These are phyloP conservation scores for Microsporum ferrugineum DNA, from an alignment of 2,329 filamentous ascomycete species.

Conservation along the genomic window DNA sequence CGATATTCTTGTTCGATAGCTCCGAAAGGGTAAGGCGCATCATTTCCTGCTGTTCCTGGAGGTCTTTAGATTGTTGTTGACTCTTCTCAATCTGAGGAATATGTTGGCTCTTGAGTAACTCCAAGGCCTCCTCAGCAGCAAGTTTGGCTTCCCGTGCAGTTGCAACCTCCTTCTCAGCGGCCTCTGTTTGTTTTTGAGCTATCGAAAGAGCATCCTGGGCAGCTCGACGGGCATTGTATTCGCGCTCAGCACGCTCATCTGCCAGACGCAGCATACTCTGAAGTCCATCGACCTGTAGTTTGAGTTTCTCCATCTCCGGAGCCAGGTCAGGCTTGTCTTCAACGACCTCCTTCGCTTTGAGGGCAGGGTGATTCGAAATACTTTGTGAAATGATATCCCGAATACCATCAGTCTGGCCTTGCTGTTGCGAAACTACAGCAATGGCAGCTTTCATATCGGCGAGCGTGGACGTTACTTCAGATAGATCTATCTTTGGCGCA, in stretches of 20 bases:
- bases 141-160: slow-evolving; percentile 41
- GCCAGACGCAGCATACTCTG: slow-evolving; percentile 56
- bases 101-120: slow-evolving; percentile 56
- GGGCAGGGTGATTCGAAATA: slow-evolving; percentile 47
- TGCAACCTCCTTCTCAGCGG: slow-evolving; percentile 48
- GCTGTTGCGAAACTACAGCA: slow-evolving; percentile 17
- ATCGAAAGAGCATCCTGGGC: slow-evolving; percentile 64
- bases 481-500: slow-evolving; percentile 26
- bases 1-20: slow-evolving; percentile 49
- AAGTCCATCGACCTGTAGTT: slow-evolving; percentile 52
- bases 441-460: slow-evolving; percentile 17
- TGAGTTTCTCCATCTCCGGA: slow-evolving; percentile 35
- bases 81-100: slow-evolving; percentile 53
- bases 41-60: slow-evolving; percentile 55
- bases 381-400: slow-evolving; percentile 53
- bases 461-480: slow-evolving; percentile 30
- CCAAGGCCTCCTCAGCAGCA: slow-evolving; percentile 54
- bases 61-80: slow-evolving; percentile 55
- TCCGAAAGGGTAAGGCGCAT: slow-evolving; percentile 43
- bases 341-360: slow-evolving; percentile 41
- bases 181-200: slow-evolving; percentile 56
- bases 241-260: slow-evolving; percentile 53
- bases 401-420: slow-evolving; percentile 41
- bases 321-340: slow-evolving; percentile 39
- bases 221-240: slow-evolving; percentile 51